Evolutionary conservation across 768 basidiomycete species (phyloP), one percentile per base, ranked within the genome.

Genomic region (Candolleomyces aberdarensis): DNA sequence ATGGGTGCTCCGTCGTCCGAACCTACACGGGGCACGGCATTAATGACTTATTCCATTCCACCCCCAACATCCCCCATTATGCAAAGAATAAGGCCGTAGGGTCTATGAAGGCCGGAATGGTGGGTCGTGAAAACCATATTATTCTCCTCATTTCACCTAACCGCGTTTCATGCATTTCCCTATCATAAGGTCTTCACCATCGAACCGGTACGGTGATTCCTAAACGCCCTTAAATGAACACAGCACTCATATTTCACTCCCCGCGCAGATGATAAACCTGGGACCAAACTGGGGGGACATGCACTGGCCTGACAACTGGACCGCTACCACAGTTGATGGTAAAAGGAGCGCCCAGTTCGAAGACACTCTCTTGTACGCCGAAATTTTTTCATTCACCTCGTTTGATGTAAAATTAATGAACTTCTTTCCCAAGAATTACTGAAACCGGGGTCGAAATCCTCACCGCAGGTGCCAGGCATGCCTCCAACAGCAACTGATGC

Each of bases 221-320:
- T 3, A 49, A 19, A 32, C 20, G 49, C 19, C 19, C 49, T 5
- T 17, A 29, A 8, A 47, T 68, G 47, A 22, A 8, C 3, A 20
- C 40, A 41, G 54, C 39, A 20, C 39, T 56, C 54, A 40, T 41
- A 43, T 41, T 19, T 41, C 49, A 20, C 15, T 19, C 19, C 20
- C 49, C 49, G 13, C 20, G 68, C 56, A 96, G 85, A 98, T 98
- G 96, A 87, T 97, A 65, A 98, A 98, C 72, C 72, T 93, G 19
- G 96, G 96, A 5, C 80, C 81, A 56, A 85, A 80, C 63, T 91
- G 89, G 86, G 84, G 84, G 32, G 84, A 85, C 58, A 79, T 87
- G 20, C 92, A 94, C 70, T 94, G 95, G 95, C 89, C 89, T 36
- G 94, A 96, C 72, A 88, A 94, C 69, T 98, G 96, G 96, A 98